A percentile compares a stretch with the other conserved stretches of the same genome.
These are phyloP conservation scores for Fraxinus latifolia DNA, from an alignment of 305 asterid genomes.

Conservation along the genomic window DNA sequence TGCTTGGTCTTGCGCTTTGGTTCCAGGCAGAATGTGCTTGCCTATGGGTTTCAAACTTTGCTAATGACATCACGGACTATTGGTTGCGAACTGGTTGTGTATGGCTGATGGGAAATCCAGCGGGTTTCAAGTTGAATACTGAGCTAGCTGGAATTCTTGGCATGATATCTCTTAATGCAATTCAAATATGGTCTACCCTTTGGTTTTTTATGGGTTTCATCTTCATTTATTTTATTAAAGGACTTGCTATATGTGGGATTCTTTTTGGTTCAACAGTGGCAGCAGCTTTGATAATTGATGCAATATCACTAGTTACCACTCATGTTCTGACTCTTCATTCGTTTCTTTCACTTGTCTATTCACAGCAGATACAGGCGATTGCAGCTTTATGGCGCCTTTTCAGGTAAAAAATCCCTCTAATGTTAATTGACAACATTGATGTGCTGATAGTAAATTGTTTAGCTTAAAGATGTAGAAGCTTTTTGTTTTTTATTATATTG, in stretches of 20 bases:
- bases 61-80: constrained; percentile 61
- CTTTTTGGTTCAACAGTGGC: constrained; percentile 76
- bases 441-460: not conserved
- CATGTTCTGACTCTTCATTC: constrained; percentile 70
- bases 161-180: constrained; percentile 70
- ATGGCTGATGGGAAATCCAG: constrained; percentile 98
- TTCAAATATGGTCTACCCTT: constrained; percentile 91
- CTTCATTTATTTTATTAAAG: constrained; percentile 50
- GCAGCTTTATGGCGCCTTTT: constrained; percentile 97
- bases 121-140: constrained; percentile 93
- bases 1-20: constrained; percentile 64
- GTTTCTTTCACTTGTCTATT: constrained; percentile 66
- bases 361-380: constrained; percentile 72
- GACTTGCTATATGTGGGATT: constrained; percentile 65
- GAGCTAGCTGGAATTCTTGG: constrained; percentile 97
- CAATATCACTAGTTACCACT: constrained; percentile 58
- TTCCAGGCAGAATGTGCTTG: constrained; percentile 51
- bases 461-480: not conserved
- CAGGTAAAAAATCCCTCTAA: constrained; percentile 43
- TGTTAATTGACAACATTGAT: constrained; percentile 1
- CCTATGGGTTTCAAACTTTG: constrained; percentile 49
- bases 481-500: not conserved
- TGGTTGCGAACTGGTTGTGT: constrained; percentile 88
- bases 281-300: constrained; percentile 65
- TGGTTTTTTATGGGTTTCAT: constrained; percentile 63